Conservation (phyloP, 2,329 filamentous ascomycete species). For the Ambrosiella cleistominuta region DNA sequence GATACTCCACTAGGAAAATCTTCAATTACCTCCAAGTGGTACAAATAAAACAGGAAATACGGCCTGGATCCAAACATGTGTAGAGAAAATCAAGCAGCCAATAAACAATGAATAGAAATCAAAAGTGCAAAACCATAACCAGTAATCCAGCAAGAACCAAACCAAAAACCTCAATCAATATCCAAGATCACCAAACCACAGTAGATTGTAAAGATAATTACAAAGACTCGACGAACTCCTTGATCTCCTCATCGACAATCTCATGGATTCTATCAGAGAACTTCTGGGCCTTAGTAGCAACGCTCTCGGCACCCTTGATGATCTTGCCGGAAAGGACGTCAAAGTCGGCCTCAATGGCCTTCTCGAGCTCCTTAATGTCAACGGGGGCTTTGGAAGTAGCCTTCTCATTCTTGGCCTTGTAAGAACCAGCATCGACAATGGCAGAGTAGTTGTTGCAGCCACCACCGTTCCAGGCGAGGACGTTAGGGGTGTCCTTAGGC, state of each 20-base stretch:
- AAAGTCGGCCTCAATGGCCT: constrained; percentile 43
- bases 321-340: constrained; percentile 40
- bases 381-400: constrained; percentile 19
- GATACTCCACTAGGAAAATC: background rate
- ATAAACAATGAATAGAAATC: background rate
- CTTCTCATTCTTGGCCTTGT: constrained; percentile 38
- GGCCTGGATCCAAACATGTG: background rate
- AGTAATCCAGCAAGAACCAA: constrained; percentile 1
- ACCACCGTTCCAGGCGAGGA: constrained; percentile 98
- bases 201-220: background rate
- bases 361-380: constrained; percentile 41
- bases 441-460: constrained; percentile 78
- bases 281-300: constrained; percentile 41
- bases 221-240: constrained; percentile 27
- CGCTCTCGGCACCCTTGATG: constrained; percentile 33
- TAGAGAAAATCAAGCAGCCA: background rate
- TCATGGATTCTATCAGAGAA: constrained; percentile 46
- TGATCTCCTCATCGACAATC: constrained; percentile 42
- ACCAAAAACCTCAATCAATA: background rate
- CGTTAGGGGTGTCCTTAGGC: constrained; percentile 72
- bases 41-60: background rate
- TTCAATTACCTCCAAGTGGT: background rate
- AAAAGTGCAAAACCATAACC: background rate
- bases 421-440: constrained; percentile 59
- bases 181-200: background rate